Conservation (phyloP, 345 rosid species). For the Citrus maxima region DNA sequence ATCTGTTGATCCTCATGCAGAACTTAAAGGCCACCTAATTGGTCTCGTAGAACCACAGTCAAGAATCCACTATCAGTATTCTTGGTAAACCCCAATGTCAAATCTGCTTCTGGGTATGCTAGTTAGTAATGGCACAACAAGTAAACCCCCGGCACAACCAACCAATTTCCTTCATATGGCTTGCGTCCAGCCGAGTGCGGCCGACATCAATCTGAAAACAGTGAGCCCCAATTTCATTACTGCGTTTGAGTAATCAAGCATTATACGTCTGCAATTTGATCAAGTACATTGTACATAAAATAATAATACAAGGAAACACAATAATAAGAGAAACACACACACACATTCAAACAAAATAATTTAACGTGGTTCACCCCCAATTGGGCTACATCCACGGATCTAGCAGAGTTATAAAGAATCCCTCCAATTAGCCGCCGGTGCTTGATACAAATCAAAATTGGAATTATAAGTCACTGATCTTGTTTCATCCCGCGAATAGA, state of each 20-base stretch:
- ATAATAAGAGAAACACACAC: no score
- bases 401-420: constrained; percentile 20
- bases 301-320: no score
- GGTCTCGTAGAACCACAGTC: constrained; percentile 5
- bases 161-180: constrained; percentile 23
- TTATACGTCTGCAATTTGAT: constrained; percentile 5
- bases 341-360: no score
- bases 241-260: constrained; percentile 1
- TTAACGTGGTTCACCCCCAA: no score
- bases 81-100: constrained; percentile 14
- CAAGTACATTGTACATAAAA: no score
- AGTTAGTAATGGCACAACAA: constrained; percentile 28
- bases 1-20: constrained; percentile 15
- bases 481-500: constrained; percentile 23
- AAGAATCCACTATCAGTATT: constrained; percentile 25
- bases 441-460: constrained; percentile 36
- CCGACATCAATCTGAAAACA: constrained; percentile 21
- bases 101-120: constrained; percentile 31
- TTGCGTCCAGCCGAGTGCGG: constrained; percentile 17
- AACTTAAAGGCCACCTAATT: constrained; percentile 24
- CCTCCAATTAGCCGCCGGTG: constrained; percentile 42
- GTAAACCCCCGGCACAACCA: constrained; percentile 18
- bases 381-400: no score
- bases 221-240: constrained; percentile 4
- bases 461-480: constrained; percentile 29